These are phyloP conservation scores for Microstegium vimineum DNA, from an alignment of 176 grass and related monocot genomes.

Conservation along the genomic window DNA sequence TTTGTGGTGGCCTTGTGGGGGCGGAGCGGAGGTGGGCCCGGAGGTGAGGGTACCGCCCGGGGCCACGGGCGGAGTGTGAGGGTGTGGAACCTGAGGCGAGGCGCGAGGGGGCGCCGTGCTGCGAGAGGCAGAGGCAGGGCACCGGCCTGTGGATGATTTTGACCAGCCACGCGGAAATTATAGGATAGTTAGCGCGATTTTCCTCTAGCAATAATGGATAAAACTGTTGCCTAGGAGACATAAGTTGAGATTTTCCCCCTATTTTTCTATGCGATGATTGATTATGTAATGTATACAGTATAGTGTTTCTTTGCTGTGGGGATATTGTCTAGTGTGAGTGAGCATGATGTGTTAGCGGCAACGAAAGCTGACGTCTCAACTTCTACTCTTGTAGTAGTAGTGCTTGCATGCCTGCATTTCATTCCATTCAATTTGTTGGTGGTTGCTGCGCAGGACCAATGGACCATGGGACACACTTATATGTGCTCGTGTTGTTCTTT, in stretches of 20 bases:
- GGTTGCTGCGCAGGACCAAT: constrained; percentile 20
- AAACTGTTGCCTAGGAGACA: neutral
- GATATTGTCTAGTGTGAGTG: neutral
- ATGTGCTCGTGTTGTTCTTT: neutral
- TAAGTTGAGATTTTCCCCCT: accelerated
- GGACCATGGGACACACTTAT: neutral
- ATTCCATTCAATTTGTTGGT: neutral
- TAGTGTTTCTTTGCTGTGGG: neutral
- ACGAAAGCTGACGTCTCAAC: neutral
- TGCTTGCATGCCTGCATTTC: neutral
- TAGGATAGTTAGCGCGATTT: neutral
- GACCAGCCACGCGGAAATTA: constrained; percentile 37
- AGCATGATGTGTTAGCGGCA: neutral
- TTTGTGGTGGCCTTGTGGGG: constrained; percentile 47
- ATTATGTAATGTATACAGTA: too few species aligned
- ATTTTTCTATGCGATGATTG: neutral
- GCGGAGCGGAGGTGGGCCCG: neutral
- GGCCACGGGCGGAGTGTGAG: neutral
- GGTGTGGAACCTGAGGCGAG: neutral
- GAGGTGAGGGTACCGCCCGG: constrained; percentile 27
- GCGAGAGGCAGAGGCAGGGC: neutral
- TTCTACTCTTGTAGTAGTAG: too few species aligned
- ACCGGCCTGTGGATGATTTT: neutral
- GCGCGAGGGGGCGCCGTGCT: neutral
- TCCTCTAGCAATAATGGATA: neutral